Evolutionary conservation across 2,329 filamentous ascomycete genomes (phyloP), one percentile per base, ranked within the genome.

Genomic region (Byssoonygena ceratinophila): DNA sequence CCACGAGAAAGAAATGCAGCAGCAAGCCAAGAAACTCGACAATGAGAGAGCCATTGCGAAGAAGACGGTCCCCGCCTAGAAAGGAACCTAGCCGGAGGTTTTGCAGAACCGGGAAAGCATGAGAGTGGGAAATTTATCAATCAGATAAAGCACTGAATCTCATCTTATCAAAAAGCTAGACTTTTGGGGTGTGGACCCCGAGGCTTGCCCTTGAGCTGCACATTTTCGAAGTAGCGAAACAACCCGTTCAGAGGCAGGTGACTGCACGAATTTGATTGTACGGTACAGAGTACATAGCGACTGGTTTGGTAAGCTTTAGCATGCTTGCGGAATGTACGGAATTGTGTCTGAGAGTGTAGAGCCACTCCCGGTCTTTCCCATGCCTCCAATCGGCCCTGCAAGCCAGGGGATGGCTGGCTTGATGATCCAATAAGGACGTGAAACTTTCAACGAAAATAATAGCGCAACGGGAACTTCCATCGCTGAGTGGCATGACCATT

Each of bases 91-190:
- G 20, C n/a, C 2, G 39, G 11, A 46, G 9, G 8, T 36, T 32
- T 31, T 23, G 34, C 34, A 47, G 23, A 39, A 40, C 23, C 16
- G 16, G 32, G 36, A n/a, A n/a, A 20, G 37, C 37, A 45, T 27
- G 4, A 20, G 36, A 23, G 6, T 37, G 18, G 4, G 16, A 50
- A 14, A 36, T 9, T 25, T 32, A 50, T 50, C 40, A 43, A 50
- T 50, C 52, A 46, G 52, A 54, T 54, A 54, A 54, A 49, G 23
- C 23, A 29, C 37, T 23, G 20, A 22, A 11, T 23, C 37, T n/a
- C 36, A 34, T 49, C 51, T 46, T 50, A 39, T 50, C 52, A 50
- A 46, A 50, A 46, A 39, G 37, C 44, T 41, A 18, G 46, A 18
- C n/a, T 45, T 22, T 44, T 41, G 8, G 29, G n/a, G 27, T 36